A percentile compares a stretch with the other conserved stretches of the same genome.
Evolutionary conservation across 371 early-diverging fungal species (phyloP).

Genomic region (Zychaea mexicana): DNA sequence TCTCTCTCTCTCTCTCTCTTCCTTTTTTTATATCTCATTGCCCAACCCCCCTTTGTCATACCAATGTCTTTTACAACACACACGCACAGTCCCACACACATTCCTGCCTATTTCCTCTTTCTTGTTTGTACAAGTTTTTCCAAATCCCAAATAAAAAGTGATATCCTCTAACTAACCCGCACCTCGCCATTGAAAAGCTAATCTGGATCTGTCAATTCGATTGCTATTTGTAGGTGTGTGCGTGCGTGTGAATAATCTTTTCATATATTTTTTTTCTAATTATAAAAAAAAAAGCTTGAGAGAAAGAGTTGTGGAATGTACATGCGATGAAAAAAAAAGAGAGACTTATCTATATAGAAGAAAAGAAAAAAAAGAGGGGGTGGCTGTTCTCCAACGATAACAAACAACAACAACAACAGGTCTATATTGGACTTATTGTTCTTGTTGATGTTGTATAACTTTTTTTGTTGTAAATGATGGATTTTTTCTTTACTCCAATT

Average conservation of each 20-base stretch:
- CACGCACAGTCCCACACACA: not conserved
- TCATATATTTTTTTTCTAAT: not conserved
- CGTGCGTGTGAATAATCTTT: not conserved
- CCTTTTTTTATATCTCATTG: not conserved
- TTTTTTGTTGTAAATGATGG: not conserved
- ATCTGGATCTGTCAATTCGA: too few species aligned
- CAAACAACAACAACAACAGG: too few species aligned
- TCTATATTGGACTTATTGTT: too few species aligned
- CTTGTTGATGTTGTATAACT: too few species aligned
- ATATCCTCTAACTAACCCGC: too few species aligned
- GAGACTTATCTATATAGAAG: not conserved
- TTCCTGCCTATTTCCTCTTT: constrained; percentile 4
- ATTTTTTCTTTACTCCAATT: constrained; percentile 75
- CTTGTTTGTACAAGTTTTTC: not conserved
- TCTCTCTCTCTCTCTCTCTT: not conserved
- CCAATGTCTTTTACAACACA: not conserved
- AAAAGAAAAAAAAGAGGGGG: not conserved
- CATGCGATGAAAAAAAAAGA: not conserved
- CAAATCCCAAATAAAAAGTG: not conserved
- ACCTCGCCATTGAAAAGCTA: too few species aligned
- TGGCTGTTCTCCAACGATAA: too few species aligned
- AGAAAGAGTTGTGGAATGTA: not conserved
- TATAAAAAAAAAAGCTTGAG: not conserved
- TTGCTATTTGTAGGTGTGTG: too few species aligned
- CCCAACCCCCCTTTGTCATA: not conserved